Conservation (phyloP, 2,329 filamentous ascomycete genomes). For the Fusarium fujikuroi region DNA sequence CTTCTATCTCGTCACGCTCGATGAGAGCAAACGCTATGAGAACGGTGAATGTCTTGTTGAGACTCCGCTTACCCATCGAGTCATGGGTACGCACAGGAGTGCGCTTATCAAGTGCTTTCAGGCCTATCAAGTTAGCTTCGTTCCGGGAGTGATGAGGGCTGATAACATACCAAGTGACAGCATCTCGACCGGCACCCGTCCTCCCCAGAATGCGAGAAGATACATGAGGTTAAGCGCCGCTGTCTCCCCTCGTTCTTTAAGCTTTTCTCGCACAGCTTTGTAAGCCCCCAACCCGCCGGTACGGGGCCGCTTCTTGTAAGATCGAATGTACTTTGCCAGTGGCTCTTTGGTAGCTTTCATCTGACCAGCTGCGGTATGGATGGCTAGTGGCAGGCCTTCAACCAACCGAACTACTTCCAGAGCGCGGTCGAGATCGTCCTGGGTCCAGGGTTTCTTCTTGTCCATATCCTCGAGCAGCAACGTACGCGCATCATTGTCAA, state of each 20-base stretch:
- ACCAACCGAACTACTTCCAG: conserved; percentile 34
- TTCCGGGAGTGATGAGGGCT: background rate
- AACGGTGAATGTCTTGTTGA: conserved; percentile 42
- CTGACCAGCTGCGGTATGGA: conserved; percentile 38
- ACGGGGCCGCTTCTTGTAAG: conserved; percentile 36
- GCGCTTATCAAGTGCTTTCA: conserved; percentile 38
- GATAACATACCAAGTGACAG: conserved; percentile 34
- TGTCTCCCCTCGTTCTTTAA: conserved; percentile 39
- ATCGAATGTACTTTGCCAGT: conserved; percentile 40
- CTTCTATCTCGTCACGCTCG: conserved; percentile 42
- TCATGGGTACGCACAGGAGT: conserved; percentile 37
- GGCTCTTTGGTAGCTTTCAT: conserved; percentile 38
- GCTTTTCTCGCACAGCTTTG: conserved; percentile 37
- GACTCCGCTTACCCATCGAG: conserved; percentile 34
- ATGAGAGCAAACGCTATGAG: conserved; percentile 43
- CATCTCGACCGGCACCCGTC: conserved; percentile 40
- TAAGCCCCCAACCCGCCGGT: conserved; percentile 37
- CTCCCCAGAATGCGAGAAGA: conserved; percentile 39
- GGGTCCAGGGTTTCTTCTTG: conserved; percentile 37
- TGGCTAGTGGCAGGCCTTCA: conserved; percentile 34
- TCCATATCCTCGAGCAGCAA: conserved; percentile 41
- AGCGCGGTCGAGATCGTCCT: conserved; percentile 35
- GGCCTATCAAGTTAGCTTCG: conserved; percentile 13
- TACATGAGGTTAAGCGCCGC: conserved; percentile 42
- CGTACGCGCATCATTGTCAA: conserved; percentile 27